Evolutionary conservation across 805 yeast genomes (phyloP), one percentile per base, ranked within the genome.

Genomic region (Barnettozyma pratensis): DNA sequence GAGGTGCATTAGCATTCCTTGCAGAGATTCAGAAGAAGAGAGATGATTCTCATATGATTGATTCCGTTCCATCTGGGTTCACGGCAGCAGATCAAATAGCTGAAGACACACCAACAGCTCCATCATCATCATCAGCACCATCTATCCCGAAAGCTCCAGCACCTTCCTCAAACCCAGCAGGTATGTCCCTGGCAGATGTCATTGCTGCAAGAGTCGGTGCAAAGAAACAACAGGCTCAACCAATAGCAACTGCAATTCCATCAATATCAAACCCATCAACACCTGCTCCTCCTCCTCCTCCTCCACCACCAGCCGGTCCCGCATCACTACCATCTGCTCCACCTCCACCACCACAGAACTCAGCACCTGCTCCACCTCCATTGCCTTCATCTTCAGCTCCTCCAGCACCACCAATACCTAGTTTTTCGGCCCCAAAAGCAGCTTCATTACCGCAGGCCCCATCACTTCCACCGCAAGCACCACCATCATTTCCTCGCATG

Each of bases 11-110:
- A 25, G 85, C 87, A 6, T 80, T 81, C 55, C 67, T 80, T 42
- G 80, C 80, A 1, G 78, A 80, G 50, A 80, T 81, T 42, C 79
- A 79, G 52, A 72, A 75, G 37, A 77, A 75, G 59, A 69, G 85
- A 60, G 72, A 75, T 52, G 81, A 80, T 25, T 49, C 73, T 1
- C 60, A 69, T 60, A 82, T 77, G 10, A 69, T 80, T 14, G 80
- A 73, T 47, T 59, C 65, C 2, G 63, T 62, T 12, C 63, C 62
- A 14, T 1, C 60, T 68, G 59, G 82, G 9, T 42, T 39, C 19
- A n/a, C 54, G 7, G 51, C 53, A 37, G 28, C 52, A n/a, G 19
- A 32, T 47, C 55, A 43, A 14, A 49, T 35, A 35, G 50, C 49
- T 5, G 43, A 38, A 31, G 39, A 32, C 7, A 30, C 54, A 4